phyloP scores from a whole-genome alignment of 2,329 filamentous ascomycete species.

The Chrysoporthe deuterocubensis region DNA sequence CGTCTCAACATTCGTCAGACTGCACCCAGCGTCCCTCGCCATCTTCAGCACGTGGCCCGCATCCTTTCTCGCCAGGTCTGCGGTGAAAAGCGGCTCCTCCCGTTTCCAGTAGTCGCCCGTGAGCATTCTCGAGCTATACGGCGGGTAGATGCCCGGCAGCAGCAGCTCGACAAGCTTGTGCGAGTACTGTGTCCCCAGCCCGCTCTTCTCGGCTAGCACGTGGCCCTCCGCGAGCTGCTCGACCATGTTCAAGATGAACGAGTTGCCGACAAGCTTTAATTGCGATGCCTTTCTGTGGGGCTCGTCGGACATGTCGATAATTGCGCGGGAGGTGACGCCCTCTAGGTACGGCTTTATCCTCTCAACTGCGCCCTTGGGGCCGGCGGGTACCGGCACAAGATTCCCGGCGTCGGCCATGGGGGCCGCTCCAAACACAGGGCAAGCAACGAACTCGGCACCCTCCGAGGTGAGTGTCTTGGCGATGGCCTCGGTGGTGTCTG shows the following conservation, averaged over 20 bases:
- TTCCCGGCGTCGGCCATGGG: slow-evolving; percentile 72
- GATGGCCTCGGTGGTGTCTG: slow-evolving; percentile 73
- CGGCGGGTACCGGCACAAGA: slow-evolving; percentile 75
- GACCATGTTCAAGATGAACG: slow-evolving; percentile 82
- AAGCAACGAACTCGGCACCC: slow-evolving; percentile 75
- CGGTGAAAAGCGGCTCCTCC: slow-evolving; percentile 79
- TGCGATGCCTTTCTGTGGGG: slow-evolving; percentile 70
- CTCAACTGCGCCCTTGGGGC: slow-evolving; percentile 61
- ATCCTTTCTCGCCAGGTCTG: slow-evolving; percentile 84
- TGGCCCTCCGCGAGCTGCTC: slow-evolving; percentile 79
- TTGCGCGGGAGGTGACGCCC: slow-evolving; percentile 70
- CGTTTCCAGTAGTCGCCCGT: slow-evolving; percentile 76
- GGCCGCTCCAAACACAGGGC: slow-evolving; percentile 71
- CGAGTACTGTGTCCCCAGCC: slow-evolving; percentile 71
- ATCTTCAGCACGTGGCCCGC: slow-evolving; percentile 72
- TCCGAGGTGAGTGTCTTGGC: slow-evolving; percentile 59
- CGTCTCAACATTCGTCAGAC: slow-evolving; percentile 67
- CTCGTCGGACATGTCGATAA: slow-evolving; percentile 73
- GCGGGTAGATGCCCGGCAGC: slow-evolving; percentile 76
- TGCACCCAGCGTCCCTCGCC: slow-evolving; percentile 64
- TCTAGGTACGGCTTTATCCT: slow-evolving; percentile 72
- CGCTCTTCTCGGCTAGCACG: slow-evolving; percentile 78
- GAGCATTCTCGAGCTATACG: slow-evolving; percentile 76
- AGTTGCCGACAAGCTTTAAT: slow-evolving; percentile 85
- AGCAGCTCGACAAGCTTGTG: slow-evolving; percentile 73